Evolutionary conservation across 2,329 filamentous ascomycete species (phyloP).

Genomic region (Trichoderma brevicompactum): DNA sequence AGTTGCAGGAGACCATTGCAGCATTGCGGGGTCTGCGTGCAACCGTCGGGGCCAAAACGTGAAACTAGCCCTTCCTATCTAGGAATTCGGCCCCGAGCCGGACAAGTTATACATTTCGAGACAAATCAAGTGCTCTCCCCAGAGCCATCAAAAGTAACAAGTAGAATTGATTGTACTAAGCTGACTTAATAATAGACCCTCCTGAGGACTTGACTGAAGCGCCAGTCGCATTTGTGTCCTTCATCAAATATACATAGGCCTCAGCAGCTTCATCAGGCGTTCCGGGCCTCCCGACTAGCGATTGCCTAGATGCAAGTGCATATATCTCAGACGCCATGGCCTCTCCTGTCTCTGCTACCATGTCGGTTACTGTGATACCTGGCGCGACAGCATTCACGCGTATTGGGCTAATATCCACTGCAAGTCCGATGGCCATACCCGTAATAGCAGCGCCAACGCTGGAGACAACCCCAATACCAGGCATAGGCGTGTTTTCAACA

Average conservation of each 20-base stretch:
- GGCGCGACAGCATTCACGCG: neutral
- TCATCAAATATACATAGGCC: slow-evolving; percentile 50
- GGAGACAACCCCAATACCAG: neutral
- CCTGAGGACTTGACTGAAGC: slow-evolving; percentile 38
- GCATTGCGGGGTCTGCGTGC: neutral
- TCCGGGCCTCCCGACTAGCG: slow-evolving; percentile 30
- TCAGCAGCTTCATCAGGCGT: slow-evolving; percentile 49
- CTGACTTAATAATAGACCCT: slow-evolving; percentile 27
- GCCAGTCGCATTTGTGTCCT: slow-evolving; percentile 45
- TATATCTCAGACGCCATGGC: neutral
- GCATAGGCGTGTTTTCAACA: neutral
- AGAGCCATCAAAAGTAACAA: neutral
- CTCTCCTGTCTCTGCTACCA: neutral
- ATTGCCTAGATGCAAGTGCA: neutral
- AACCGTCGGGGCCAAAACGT: neutral
- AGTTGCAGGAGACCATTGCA: neutral
- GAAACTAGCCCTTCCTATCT: neutral
- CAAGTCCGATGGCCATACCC: neutral
- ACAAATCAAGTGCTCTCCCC: neutral
- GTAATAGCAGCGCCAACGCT: neutral
- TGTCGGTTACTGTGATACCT: neutral
- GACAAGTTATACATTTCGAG: neutral
- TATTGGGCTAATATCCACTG: slow-evolving; percentile 6
- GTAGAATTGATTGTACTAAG: neutral
- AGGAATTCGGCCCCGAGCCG: neutral